A percentile compares a stretch with the other conserved stretches of the same genome.
Evolutionary conservation across 2,329 filamentous ascomycete genomes (phyloP).

Genomic region (Aspergillus flavus): DNA sequence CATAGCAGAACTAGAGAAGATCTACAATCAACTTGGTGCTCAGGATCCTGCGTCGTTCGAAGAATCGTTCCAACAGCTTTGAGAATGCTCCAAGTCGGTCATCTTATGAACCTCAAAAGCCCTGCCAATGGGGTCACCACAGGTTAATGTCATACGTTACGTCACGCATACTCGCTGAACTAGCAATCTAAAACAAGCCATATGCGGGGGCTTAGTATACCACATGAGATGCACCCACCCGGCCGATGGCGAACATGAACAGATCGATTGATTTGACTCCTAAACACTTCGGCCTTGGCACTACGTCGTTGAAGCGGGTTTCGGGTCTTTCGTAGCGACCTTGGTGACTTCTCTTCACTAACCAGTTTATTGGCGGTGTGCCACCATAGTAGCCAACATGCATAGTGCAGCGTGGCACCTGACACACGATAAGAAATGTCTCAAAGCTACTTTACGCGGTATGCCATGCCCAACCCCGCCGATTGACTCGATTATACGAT

Average conservation of each 20-base stretch:
- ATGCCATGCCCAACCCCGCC: background rate
- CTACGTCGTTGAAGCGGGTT: background rate
- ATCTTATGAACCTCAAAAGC: background rate
- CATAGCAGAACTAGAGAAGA: conserved; percentile 37
- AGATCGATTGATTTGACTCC: background rate
- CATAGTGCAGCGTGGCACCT: conserved; percentile 1
- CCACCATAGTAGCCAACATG: background rate
- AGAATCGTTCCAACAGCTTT: conserved; percentile 12
- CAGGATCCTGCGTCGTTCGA: conserved; percentile 15
- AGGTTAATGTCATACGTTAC: background rate
- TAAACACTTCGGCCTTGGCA: background rate
- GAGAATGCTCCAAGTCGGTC: background rate
- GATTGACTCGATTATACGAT: background rate
- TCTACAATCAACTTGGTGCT: conserved; percentile 35
- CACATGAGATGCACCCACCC: background rate
- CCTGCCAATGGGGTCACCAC: background rate
- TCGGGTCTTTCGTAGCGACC: background rate
- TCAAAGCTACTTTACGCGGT: background rate
- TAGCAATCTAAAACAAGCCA: background rate
- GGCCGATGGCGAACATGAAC: background rate
- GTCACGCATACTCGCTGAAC: background rate
- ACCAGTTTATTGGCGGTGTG: background rate
- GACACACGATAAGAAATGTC: background rate
- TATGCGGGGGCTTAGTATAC: background rate
- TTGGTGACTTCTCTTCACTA: background rate